These are phyloP conservation scores for Pichia scutulata DNA, from an alignment of 805 yeast genomes.

Conservation along the genomic window DNA sequence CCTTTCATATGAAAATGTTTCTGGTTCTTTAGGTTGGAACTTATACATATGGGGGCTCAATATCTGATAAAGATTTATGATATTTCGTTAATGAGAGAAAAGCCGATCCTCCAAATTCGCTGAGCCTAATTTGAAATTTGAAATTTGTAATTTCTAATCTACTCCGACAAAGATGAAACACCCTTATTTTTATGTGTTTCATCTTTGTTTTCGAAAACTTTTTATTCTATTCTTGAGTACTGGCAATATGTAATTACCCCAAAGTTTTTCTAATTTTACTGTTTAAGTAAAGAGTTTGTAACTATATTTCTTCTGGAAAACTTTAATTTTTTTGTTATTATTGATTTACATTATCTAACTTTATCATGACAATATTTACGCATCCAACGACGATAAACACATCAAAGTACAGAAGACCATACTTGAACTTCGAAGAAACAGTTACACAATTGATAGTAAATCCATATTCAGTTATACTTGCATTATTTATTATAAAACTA, in stretches of 20 bases:
- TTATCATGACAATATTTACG: background rate
- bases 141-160: background rate
- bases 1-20: slow-evolving; percentile 39
- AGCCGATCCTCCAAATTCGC: background rate
- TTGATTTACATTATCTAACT: background rate
- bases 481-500: slow-evolving; percentile 54
- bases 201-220: background rate
- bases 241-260: background rate
- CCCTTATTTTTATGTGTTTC: background rate
- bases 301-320: background rate
- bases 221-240: no score
- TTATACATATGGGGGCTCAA: slow-evolving; percentile 39
- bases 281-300: no score
- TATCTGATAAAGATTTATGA: background rate
- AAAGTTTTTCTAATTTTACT: no score
- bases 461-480: slow-evolving; percentile 47
- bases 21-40: slow-evolving; percentile 61
- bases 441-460: slow-evolving; percentile 63
- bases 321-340: background rate
- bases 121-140: background rate
- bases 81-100: background rate
- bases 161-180: background rate
- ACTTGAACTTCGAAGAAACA: slow-evolving; percentile 43
- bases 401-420: slow-evolving; percentile 25
- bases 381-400: slow-evolving; percentile 7